Evolutionary conservation across 768 basidiomycete genomes (phyloP).

Genomic region (Lactifluus volemus): DNA sequence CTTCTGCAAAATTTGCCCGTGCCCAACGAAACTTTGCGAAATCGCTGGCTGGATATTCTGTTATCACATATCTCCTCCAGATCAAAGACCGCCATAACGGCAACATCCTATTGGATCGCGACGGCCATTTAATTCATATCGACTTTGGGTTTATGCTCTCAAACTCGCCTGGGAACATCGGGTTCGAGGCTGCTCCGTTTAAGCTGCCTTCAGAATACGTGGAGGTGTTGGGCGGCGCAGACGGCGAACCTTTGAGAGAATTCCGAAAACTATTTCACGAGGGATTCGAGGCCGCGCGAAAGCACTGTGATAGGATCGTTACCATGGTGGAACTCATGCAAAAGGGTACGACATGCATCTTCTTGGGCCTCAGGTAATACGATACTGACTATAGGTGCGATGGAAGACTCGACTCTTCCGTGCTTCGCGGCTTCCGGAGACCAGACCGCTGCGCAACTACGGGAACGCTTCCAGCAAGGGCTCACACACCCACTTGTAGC

Average conservation of each 20-base stretch:
- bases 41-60: conserved; percentile 94
- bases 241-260: conserved; percentile 66
- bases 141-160: conserved; percentile 98
- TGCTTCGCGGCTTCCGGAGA: conserved; percentile 90
- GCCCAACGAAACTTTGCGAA: conserved; percentile 94
- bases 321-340: conserved; percentile 97
- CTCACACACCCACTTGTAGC: conserved; percentile 78
- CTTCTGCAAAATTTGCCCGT: conserved; percentile 77
- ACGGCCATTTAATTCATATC: conserved; percentile 93
- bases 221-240: conserved; percentile 86
- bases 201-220: conserved; percentile 93
- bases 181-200: conserved; percentile 99
- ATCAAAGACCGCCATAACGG: conserved; percentile 99
- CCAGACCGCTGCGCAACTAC: conserved; percentile 78
- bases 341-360: conserved; percentile 53
- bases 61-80: conserved; percentile 94
- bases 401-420: conserved; percentile 74
- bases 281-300: conserved; percentile 88
- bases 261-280: conserved; percentile 85
- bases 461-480: conserved; percentile 90
- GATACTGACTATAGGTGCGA: conserved; percentile 9
- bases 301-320: conserved; percentile 94
- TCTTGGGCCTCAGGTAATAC: not conserved
- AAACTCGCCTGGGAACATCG: conserved; percentile 94
- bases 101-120: conserved; percentile 91